Evolutionary conservation across 1,284 basidiomycete species (phyloP), one percentile per base, ranked within the genome.

Genomic region (Leccinum angustisporum): DNA sequence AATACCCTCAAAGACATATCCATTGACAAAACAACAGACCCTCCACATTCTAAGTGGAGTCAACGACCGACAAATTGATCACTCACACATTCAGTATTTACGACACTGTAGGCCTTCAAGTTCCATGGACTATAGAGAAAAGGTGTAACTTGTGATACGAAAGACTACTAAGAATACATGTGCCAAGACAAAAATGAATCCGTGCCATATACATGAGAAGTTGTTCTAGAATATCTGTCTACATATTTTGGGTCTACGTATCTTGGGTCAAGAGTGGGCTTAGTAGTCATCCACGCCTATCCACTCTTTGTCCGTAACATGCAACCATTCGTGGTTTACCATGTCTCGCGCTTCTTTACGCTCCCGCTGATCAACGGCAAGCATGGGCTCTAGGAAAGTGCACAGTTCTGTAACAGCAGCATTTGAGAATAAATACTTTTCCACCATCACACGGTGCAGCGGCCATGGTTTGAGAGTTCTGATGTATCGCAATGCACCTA

Each of bases 391-490:
- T 56, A 95, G 76, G 77, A 95, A 95, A 11, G 81, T 79, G 65
- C 89, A 88, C 18, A 95, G 76, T 56, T 79, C 74, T 43, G 72
- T 71, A 1, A 90, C 81, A 62, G 92, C 86, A 31, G 74, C 68
- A 59, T 85, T 83, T 1, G 81, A 77, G 74, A 90, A 88, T 11
- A 90, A 76, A 72, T 95, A 95, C 75, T 92, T 95, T 82, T 94
- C 91, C 60, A 81, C 81, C 84, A 95, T 88, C 63, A 95, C 93
- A 30, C 87, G 85, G 67, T 85, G 81, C 53, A 95, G 77, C 8
- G 94, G 91, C 92, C 93, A 95, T 46, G 89, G 89, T 71, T 92
- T 92, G 68, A 95, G 76, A 46, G 84, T 86, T 72, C 81, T 84
- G 71, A 95, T 94, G 74, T 92, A 92, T 36, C 92, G 84, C 59